These are phyloP conservation scores for Carex myosuroides DNA, from an alignment of 176 grass and related monocot species.

Conservation along the genomic window DNA sequence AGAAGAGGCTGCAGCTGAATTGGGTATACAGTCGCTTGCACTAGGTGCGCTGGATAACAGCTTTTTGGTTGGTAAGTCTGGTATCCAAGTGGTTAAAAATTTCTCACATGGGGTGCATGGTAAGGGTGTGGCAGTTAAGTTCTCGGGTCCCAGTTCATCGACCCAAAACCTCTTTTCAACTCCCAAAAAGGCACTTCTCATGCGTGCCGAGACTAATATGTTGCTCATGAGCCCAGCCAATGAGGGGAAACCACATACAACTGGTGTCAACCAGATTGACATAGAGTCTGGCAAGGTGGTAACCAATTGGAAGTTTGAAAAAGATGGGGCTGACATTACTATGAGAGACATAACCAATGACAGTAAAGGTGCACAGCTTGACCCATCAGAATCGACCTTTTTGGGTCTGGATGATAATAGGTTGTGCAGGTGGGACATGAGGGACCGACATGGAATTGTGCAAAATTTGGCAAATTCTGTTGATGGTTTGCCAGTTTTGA, in stretches of 20 bases:
- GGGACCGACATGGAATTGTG: slow-evolving; percentile 61
- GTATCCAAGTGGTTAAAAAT: slow-evolving; percentile 64
- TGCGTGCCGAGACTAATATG: slow-evolving; percentile 91
- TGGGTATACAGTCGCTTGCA: slow-evolving; percentile 64
- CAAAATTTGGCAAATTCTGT: slow-evolving; percentile 50
- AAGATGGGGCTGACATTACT: slow-evolving; percentile 67
- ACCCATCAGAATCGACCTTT: slow-evolving; percentile 77
- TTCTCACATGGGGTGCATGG: slow-evolving; percentile 83
- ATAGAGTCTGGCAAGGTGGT: slow-evolving; percentile 86
- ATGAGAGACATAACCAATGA: slow-evolving; percentile 95
- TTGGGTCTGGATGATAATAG: slow-evolving; percentile 77
- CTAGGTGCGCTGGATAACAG: slow-evolving; percentile 73
- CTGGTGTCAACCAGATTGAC: slow-evolving; percentile 69
- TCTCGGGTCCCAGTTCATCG: slow-evolving; percentile 32
- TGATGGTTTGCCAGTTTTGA: slow-evolving; percentile 46
- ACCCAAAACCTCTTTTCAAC: slow-evolving; percentile 27
- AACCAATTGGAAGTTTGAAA: slow-evolving; percentile 80
- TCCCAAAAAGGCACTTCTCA: slow-evolving; percentile 84
- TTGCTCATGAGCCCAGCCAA: slow-evolving; percentile 90
- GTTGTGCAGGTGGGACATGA: slow-evolving; percentile 84
- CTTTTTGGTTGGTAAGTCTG: slow-evolving; percentile 57
- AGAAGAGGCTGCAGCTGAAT: slow-evolving; percentile 49
- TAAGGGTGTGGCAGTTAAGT: slow-evolving; percentile 66
- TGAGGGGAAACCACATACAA: slow-evolving; percentile 65
- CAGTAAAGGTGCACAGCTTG: slow-evolving; percentile 76